phyloP scores from a whole-genome alignment of 306 rosid species.

The Sophora flavescens region DNA sequence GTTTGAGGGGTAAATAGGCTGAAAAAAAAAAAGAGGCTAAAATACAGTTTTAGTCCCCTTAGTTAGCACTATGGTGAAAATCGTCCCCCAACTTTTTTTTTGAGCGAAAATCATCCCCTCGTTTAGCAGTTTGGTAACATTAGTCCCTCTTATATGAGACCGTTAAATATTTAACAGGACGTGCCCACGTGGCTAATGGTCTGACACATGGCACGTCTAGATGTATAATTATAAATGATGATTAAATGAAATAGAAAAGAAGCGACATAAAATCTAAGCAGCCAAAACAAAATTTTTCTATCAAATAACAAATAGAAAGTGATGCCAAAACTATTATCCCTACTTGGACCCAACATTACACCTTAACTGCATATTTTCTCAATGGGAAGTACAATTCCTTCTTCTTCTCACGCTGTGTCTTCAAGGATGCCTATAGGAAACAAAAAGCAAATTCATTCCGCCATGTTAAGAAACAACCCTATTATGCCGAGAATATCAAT shows the following conservation, averaged over 20 bases:
- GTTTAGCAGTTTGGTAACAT: too few species aligned
- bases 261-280: neutral
- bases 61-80: too few species aligned
- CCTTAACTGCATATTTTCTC: conserved; percentile 76
- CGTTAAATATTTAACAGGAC: too few species aligned
- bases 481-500: neutral
- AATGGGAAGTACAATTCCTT: conserved; percentile 63
- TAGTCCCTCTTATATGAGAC: too few species aligned
- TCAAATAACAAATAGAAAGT: conserved; percentile 28
- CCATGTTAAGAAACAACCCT: neutral
- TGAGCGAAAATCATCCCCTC: too few species aligned
- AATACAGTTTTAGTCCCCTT: too few species aligned
- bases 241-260: neutral
- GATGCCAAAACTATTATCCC: neutral
- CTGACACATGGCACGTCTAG: too few species aligned
- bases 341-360: conserved; percentile 30
- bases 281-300: neutral
- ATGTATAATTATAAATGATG: too few species aligned
- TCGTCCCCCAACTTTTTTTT: too few species aligned
- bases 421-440: conserved; percentile 59
- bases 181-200: too few species aligned
- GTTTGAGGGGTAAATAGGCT: too few species aligned
- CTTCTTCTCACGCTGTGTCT: conserved; percentile 65
- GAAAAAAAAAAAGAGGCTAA: too few species aligned
- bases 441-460: conserved; percentile 13